Percentiles rank a stretch among this genome's conserved stretches.
Evolutionary conservation across 495 filamentous ascomycete genomes (phyloP).

Genomic region (Penicillium cataractarum): DNA sequence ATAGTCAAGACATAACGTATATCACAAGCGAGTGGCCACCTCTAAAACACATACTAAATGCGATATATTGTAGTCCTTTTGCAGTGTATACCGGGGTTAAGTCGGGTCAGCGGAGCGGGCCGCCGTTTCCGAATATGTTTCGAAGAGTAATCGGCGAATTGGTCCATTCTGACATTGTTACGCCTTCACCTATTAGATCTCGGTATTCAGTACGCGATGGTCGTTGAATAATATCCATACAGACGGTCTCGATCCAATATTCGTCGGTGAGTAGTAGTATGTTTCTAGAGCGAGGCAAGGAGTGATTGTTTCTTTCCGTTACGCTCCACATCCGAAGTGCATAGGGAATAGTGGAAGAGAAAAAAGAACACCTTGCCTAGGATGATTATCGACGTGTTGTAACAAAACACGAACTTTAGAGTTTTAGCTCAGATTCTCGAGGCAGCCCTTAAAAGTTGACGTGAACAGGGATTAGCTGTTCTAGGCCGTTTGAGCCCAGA

Average conservation of each 20-base stretch:
- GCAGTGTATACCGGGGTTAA: neutral
- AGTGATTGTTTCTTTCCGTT: neutral
- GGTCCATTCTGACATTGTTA: neutral
- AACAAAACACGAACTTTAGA: constrained; percentile 1
- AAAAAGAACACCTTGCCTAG: neutral
- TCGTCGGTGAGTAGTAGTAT: neutral
- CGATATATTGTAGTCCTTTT: constrained; percentile 2
- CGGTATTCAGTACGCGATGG: neutral
- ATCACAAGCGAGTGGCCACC: constrained; percentile 5
- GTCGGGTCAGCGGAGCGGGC: neutral
- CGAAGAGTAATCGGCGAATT: neutral
- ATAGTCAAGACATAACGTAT: constrained; percentile 8
- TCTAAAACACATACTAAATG: constrained; percentile 8
- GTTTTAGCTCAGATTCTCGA: constrained; percentile 3
- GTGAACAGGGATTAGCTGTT: neutral
- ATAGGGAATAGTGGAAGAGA: neutral
- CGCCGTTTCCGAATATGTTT: constrained; percentile 9
- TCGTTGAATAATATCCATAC: neutral
- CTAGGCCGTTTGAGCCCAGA: neutral
- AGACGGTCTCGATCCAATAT: neutral
- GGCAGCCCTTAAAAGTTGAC: neutral
- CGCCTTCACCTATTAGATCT: constrained; percentile 1
- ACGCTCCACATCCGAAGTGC: neutral
- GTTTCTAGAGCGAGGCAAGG: constrained; percentile 3
- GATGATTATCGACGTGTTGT: constrained; percentile 2